These are phyloP conservation scores for Rubia peregrina DNA, from an alignment of 305 asterid species.

Conservation along the genomic window DNA sequence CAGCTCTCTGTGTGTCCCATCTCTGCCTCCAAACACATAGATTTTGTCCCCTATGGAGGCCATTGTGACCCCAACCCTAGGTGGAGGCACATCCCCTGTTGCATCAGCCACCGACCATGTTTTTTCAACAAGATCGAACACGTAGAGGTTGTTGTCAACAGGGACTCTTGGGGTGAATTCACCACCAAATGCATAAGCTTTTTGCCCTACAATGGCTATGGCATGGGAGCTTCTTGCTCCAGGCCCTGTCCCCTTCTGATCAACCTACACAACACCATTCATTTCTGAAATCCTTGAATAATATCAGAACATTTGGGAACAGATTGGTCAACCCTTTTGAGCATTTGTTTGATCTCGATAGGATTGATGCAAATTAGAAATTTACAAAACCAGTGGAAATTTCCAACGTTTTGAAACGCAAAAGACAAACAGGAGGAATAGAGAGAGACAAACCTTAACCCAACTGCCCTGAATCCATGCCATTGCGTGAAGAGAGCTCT, in stretches of 20 bases:
- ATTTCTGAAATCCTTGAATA: conserved; percentile 11
- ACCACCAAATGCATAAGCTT: conserved; percentile 75
- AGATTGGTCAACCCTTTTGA: not conserved
- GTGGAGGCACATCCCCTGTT: conserved; percentile 59
- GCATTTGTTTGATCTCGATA: not conserved
- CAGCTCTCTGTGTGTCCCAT: conserved; percentile 62
- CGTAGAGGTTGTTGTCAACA: conserved; percentile 60
- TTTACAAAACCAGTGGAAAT: not conserved
- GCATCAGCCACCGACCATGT: conserved; percentile 58
- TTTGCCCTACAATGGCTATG: conserved; percentile 59
- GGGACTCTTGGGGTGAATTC: conserved; percentile 83
- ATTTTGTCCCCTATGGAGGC: conserved; percentile 44
- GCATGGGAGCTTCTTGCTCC: conserved; percentile 93
- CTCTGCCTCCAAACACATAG: conserved; percentile 78
- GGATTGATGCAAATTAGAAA: not conserved
- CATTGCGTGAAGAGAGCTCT: conserved; percentile 6
- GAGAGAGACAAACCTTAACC: conserved; percentile 14
- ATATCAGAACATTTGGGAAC: not conserved
- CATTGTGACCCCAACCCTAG: conserved; percentile 90
- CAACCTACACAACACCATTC: conserved; percentile 42
- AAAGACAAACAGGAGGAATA: not conserved
- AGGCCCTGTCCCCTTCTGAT: conserved; percentile 64
- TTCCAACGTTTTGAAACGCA: not conserved
- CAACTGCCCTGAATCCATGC: conserved; percentile 20
- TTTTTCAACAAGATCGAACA: conserved; percentile 45